Base-by-base conservation (phyloP, 805 yeast species). In the Candida maesae region DNA sequence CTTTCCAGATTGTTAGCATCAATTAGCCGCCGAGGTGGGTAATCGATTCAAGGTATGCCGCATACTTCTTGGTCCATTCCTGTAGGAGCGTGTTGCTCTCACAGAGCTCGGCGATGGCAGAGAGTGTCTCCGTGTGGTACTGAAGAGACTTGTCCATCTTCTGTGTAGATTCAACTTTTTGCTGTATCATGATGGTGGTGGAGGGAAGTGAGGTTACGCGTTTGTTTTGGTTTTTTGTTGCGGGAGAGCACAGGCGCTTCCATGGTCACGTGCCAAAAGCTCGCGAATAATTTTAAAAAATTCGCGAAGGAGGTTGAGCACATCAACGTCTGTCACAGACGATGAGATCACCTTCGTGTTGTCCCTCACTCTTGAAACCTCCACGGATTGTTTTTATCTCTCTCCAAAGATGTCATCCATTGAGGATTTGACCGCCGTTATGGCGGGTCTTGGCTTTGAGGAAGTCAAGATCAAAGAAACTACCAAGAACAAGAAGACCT, bases 401-500 rank as follows among this genome's bases (percentile, higher is more conserved):
- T n/a, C n/a, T n/a, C n/a, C n/a, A n/a, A 27, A 14, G 9, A 45
- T 47, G 51, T 38, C 51, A 6, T 49, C 51, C 25, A 55, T 65
- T 20, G 74, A 68, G 26, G 66, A 59, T 15, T 51, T 70, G 14
- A 56, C 66, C 18, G 44, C 50, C 23, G 51, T 53, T 4, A 63
- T 70, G 38, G 51, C 58, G 40, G 46, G 51, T n/a, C 49, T 82
- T 43, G 95, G 95, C 12, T 78, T 85, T 51, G 78, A 75, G 52
- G 91, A 83, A 14, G 70, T 78, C 52, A 87, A 86, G 61, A 71
- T 85, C 45, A 76, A 79, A 36, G 98, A 93, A 58, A 81, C 89
- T 42, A 63, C 79, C 42, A 91, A 88, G 63, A 91, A 93, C 68
- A 80, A 81, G 60, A 90, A 90, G 63, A 95, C 90, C 30, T 76